Base-by-base conservation (phyloP, 2,329 filamentous ascomycete genomes). In the Microascus cirrosus region DNA sequence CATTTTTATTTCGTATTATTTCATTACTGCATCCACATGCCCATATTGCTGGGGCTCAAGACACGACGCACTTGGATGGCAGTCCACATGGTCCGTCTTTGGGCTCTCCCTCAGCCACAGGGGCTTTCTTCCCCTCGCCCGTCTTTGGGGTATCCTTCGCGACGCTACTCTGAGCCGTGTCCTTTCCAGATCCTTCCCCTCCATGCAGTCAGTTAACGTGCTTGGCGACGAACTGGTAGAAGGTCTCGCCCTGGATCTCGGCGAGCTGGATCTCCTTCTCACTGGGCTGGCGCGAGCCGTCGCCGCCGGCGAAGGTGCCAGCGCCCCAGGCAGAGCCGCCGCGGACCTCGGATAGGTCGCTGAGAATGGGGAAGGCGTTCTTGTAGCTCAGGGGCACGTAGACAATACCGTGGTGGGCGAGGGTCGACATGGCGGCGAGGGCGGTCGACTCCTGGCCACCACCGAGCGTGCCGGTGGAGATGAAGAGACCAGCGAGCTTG, bases 351-450 rank as follows among this genome's bases (percentile, higher is more conserved):
- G 69, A 69, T 39, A 96, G 72, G 74, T 92, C 86, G 63, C 85
- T 70, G 63, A 96, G 74, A 62, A 84, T 74, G 60, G 69, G 70
- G 69, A 96, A 96, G 55, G 84, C 76, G 66, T 86, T 89, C 75
- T 89, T 86, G 80, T 95, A 97, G 58, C 94, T 94, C 58, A 97
- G 80, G 54, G 94, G 94, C n/a, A 97, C 91, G 72, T 87, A 97
- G 79, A 94, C 87, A 76, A 97, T 87, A 68, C 94, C 94, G 78
- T 97, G 94, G 77, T 97, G 94, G 61, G 86, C 73, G 58, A 97
- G 78, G 20, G 93, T 97, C 68, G 86, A 90, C 83, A 97, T 84
- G 70, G 86, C 77, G 36, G 86, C 79, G 62, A 96, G 76, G 64
- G 82, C 86, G 54, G 94, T 99, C 59, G 84, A 86, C 77, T 99